Base-by-base conservation (phyloP, 805 yeast species). In the Suhomyces xylopsoci region DNA sequence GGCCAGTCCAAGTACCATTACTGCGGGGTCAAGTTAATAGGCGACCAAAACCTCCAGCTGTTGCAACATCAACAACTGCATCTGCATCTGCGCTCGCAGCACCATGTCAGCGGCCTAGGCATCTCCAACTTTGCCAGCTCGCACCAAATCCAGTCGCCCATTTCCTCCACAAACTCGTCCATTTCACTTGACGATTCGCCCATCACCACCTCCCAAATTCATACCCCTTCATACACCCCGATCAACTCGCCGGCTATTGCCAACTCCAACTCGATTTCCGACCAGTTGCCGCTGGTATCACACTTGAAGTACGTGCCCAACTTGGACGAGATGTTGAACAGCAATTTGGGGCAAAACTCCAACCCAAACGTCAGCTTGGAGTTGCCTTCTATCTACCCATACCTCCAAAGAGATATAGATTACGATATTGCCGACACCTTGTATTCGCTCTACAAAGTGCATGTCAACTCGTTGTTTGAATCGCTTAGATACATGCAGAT, bases 1-100 rank as follows among this genome's bases (percentile, higher is more conserved):
- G 92, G 92, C 2, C 87, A 85, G 62, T 84, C 93, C 19, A 87
- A 87, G 64, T 91, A 91, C 67, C 96, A 90, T 65, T 90, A 89
- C 63, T 87, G 93, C 67, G 96, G 96, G 2, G 76, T 91, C 49
- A 79, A 77, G 58, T 59, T 79, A 24, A 57, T 47, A 44, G 73
- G 73, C 47, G 75, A 77, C 54, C 64, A 64, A 28, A 65, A 61
- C 58, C 56, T 66, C 53, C 56, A 57, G 25, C 67, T 49, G 45
- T 9, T 36, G 20, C 58, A 50, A 30, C 42, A 30, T 12, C 49
- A 34, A 10, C 51, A 47, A 14, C 56, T 56, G 30, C 67, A 48
- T 38, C 42, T 9, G 42, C 42, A 38, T 19, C 42, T 17, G 42
- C 42, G 42, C 42, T 17, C 41, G 6, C 34, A 17, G 22, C 52